A percentile compares a stretch with the other conserved stretches of the same genome.
Conservation (phyloP, 306 rosid species). For the Rosa multiflora region DNA sequence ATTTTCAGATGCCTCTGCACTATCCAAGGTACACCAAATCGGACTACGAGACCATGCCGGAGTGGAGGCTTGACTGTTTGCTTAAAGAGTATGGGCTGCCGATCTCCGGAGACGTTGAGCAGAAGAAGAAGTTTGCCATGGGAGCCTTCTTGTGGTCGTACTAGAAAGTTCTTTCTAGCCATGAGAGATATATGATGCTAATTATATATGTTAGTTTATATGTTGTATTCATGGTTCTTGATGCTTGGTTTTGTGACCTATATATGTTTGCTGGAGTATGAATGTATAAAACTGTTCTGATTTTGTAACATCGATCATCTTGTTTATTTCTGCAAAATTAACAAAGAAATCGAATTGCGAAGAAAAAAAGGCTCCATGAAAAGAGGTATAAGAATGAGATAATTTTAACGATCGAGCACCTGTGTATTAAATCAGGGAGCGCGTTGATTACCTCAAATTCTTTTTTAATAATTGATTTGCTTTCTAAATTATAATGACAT, state of each 20-base stretch:
- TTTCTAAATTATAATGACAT: background rate
- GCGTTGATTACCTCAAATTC: background rate
- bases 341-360: background rate
- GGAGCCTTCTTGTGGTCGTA: slow-evolving; percentile 63
- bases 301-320: background rate
- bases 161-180: background rate
- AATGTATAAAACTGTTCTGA: background rate
- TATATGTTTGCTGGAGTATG: background rate
- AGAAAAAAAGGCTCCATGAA: background rate
- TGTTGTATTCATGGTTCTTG: background rate
- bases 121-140: slow-evolving; percentile 57
- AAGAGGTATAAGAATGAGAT: background rate
- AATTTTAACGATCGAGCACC: background rate
- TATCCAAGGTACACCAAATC: slow-evolving; percentile 57
- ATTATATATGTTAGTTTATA: background rate
- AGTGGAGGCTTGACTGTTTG: slow-evolving; percentile 67
- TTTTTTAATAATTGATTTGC: background rate
- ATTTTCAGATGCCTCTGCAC: slow-evolving; percentile 68
- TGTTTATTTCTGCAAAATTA: background rate
- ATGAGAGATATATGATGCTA: background rate
- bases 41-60: slow-evolving; percentile 68
- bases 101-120: slow-evolving; percentile 40
- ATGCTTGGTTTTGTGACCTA: background rate
- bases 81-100: slow-evolving; percentile 63
- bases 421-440: background rate